Percentiles rank a stretch among this genome's conserved stretches.
Evolutionary conservation across 805 yeast genomes (phyloP).

Genomic region (Kuraishia piskuri): DNA sequence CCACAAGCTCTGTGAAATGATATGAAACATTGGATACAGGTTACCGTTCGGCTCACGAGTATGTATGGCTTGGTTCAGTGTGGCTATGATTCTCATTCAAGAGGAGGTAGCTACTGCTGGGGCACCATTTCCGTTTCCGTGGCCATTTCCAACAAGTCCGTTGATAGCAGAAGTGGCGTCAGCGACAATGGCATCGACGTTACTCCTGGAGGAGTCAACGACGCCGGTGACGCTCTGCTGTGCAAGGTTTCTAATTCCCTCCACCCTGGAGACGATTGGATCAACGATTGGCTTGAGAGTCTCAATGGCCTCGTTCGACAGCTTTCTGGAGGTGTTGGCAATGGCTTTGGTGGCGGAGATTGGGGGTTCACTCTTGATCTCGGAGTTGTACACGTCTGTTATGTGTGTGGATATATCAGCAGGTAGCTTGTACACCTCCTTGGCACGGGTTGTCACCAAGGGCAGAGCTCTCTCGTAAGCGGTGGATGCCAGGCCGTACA

Average conservation of each 20-base stretch:
- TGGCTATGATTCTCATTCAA: no score
- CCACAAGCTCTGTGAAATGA: no score
- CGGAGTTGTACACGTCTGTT: slow-evolving; percentile 19
- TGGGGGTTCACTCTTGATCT: slow-evolving; percentile 15
- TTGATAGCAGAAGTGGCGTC: slow-evolving; percentile 3
- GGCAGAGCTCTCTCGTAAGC: slow-evolving; percentile 20
- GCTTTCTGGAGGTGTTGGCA: slow-evolving; percentile 26
- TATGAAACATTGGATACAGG: no score
- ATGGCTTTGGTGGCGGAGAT: slow-evolving; percentile 23
- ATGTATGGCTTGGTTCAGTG: no score
- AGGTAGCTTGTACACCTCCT: slow-evolving; percentile 7
- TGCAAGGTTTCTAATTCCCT: slow-evolving; percentile 7
- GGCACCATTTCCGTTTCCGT: background rate
- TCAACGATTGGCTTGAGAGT: slow-evolving; percentile 22
- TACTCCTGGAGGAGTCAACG: slow-evolving; percentile 13
- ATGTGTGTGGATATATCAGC: slow-evolving; percentile 21
- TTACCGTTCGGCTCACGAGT: no score
- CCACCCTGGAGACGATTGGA: slow-evolving; percentile 18
- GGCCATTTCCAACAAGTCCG: background rate
- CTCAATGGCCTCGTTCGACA: slow-evolving; percentile 25
- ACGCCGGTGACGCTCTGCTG: slow-evolving; percentile 3
- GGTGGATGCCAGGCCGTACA: slow-evolving; percentile 13
- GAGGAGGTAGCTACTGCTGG: background rate
- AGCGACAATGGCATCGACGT: slow-evolving; percentile 14
- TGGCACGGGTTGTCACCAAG: slow-evolving; percentile 9